Evolutionary conservation across 495 filamentous ascomycete genomes (phyloP).

Genomic region (Penicillium herquei): DNA sequence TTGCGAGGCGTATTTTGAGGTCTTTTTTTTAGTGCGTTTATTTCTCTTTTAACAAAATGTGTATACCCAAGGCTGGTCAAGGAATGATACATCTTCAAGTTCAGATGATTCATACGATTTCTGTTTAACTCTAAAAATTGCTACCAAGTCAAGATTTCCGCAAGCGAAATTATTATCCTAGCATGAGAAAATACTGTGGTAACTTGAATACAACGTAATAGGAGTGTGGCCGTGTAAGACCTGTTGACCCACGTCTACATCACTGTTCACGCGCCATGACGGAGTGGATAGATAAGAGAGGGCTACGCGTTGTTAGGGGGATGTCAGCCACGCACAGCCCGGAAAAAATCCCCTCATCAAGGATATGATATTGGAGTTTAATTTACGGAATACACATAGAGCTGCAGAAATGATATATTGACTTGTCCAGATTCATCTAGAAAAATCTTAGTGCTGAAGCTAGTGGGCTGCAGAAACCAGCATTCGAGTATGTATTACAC

Average conservation of each 20-base stretch:
- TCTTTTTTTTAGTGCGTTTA: conserved; percentile 1
- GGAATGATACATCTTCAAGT: no score
- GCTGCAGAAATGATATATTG: background rate
- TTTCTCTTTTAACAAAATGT: no score
- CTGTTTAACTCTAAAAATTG: no score
- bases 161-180: no score
- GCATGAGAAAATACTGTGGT: no score
- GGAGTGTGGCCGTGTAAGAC: conserved; percentile 16
- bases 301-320: background rate
- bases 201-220: background rate
- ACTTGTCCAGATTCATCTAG: background rate
- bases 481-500: no score
- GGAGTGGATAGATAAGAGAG: conserved; percentile 9
- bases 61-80: no score
- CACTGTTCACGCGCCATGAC: conserved; percentile 20
- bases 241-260: conserved; percentile 22
- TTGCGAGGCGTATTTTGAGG: background rate
- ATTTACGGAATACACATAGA: no score
- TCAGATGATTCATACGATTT: no score
- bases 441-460: background rate
- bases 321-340: background rate
- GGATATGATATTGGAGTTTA: background rate
- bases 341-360: background rate
- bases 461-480: conserved; percentile 1
- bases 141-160: no score